Percentiles rank a stretch among this genome's conserved stretches.
Evolutionary conservation across 2,329 filamentous ascomycete species (phyloP).

Genomic region (Penicillium olsonii): DNA sequence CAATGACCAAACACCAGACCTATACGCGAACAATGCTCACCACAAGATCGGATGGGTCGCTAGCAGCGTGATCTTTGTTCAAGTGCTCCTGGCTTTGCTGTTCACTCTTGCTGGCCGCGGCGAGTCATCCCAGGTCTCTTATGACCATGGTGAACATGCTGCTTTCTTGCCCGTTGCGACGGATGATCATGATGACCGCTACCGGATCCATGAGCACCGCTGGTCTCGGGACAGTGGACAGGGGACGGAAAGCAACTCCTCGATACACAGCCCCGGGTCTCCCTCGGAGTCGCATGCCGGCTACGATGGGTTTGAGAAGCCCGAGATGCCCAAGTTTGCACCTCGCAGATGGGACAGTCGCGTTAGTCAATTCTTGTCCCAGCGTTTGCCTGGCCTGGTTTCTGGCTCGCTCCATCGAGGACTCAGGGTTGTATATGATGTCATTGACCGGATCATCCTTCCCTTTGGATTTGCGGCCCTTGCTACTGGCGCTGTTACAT

Average conservation of each 20-base stretch:
- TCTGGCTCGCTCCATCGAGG: constrained; percentile 60
- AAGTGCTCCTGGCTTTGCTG: constrained; percentile 68
- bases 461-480: constrained; percentile 75
- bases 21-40: constrained; percentile 87
- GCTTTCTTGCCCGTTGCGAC: constrained; percentile 65
- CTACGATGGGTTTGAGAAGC: constrained; percentile 52
- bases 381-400: constrained; percentile 57
- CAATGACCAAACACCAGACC: constrained; percentile 76
- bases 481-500: constrained; percentile 71
- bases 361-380: constrained; percentile 55
- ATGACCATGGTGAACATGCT: constrained; percentile 59
- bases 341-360: constrained; percentile 44
- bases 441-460: constrained; percentile 75
- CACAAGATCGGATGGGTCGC: constrained; percentile 84
- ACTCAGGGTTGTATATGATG: constrained; percentile 62
- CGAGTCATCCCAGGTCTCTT: constrained; percentile 31
- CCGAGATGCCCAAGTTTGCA: constrained; percentile 44
- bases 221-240: constrained; percentile 73
- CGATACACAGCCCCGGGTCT: constrained; percentile 67
- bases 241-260: constrained; percentile 70
- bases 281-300: constrained; percentile 54
- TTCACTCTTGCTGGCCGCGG: constrained; percentile 59
- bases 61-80: constrained; percentile 69
- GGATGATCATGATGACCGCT: constrained; percentile 49
- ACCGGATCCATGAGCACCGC: constrained; percentile 50